A percentile compares a stretch with the other conserved stretches of the same genome.
These are phyloP conservation scores for Agapanthus africanus DNA, from an alignment of 106 monocot genomes.

Conservation along the genomic window DNA sequence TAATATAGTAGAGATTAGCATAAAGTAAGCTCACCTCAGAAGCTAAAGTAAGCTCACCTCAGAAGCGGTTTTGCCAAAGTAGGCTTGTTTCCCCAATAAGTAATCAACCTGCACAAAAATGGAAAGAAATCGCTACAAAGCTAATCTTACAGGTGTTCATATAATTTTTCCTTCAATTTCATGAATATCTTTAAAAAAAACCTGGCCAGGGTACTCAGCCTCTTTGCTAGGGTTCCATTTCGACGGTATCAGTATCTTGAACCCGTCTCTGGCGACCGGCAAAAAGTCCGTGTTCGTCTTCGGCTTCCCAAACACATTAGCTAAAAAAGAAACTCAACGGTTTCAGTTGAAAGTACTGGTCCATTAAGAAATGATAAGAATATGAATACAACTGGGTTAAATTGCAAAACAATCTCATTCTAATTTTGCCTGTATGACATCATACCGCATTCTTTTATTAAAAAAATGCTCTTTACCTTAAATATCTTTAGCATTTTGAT, in stretches of 20 bases:
- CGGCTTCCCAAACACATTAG: constrained; percentile 85
- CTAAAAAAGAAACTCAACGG: constrained; percentile 15
- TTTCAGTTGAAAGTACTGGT: too few species aligned
- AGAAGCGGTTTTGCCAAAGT: constrained; percentile 28
- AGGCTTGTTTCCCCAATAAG: constrained; percentile 82
- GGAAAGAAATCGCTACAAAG: not conserved
- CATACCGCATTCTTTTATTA: too few species aligned
- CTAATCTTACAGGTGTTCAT: too few species aligned
- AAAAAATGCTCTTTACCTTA: not conserved
- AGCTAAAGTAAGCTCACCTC: constrained; percentile 3
- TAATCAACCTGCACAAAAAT: constrained; percentile 60
- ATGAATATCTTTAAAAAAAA: constrained; percentile 18
- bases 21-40: too few species aligned
- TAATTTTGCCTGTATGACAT: too few species aligned
- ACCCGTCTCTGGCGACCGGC: constrained; percentile 51
- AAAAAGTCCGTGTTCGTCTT: constrained; percentile 89
- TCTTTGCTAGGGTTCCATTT: constrained; percentile 99
- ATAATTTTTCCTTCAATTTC: too few species aligned
- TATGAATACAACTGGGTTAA: not conserved
- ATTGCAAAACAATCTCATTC: not conserved
- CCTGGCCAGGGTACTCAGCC: constrained; percentile 82
- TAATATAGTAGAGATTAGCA: too few species aligned
- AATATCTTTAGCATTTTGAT: too few species aligned
- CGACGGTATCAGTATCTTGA: constrained; percentile 66
- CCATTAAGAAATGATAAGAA: not conserved